Conservation (phyloP, 192 early-diverging fungal species). For the Backusella macrospora region DNA sequence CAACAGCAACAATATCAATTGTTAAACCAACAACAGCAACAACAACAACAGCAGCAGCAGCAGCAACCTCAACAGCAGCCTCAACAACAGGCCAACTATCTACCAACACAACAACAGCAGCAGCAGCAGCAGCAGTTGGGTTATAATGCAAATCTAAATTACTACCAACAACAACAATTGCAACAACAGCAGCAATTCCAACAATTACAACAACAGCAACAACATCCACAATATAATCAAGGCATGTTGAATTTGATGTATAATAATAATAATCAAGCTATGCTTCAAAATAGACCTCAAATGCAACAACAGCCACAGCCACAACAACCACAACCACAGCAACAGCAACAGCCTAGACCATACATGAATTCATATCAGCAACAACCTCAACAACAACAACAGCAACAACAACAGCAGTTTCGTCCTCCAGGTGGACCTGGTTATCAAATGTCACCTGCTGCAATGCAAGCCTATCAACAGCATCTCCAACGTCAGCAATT, state of each 20-base stretch:
- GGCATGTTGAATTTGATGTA: conserved; percentile 9
- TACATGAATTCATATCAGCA: not conserved
- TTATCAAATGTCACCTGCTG: conserved; percentile 1
- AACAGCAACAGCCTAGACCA: not conserved
- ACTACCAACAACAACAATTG: not conserved
- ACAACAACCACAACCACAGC: not conserved
- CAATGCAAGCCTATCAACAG: conserved; percentile 17
- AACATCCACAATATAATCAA: not conserved
- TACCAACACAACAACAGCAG: not conserved
- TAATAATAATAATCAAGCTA: conserved; percentile 6
- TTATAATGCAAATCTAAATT: too few species aligned
- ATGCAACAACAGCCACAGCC: not conserved
- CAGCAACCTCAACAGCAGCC: not conserved
- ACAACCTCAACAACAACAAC: not conserved
- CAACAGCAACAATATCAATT: not conserved
- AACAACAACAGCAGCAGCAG: not conserved
- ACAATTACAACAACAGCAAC: not conserved
- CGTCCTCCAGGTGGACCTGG: not conserved
- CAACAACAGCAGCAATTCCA: not conserved
- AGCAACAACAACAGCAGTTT: not conserved
- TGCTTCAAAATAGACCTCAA: conserved; percentile 12
- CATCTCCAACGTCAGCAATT: not conserved
- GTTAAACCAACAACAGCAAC: not conserved
- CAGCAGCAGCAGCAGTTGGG: not conserved
- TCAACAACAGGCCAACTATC: not conserved